Percentiles rank a stretch among this genome's conserved stretches.
phyloP scores from a whole-genome alignment of 2,329 filamentous ascomycete genomes.

The Neopestalotiopsis sp. region DNA sequence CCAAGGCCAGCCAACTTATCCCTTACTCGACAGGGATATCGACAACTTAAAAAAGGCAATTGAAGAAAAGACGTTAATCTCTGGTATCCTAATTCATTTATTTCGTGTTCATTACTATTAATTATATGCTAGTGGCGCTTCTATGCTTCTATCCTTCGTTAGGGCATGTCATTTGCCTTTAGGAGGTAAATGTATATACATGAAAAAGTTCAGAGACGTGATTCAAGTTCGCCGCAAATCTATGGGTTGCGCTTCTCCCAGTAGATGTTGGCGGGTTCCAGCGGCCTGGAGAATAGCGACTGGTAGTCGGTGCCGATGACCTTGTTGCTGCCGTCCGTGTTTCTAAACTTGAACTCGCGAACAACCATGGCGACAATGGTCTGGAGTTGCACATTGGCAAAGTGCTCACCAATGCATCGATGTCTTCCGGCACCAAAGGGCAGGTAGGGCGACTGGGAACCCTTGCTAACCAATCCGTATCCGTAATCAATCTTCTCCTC shows the following conservation, averaged over 20 bases:
- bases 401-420: constrained; percentile 95
- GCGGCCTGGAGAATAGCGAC: constrained; percentile 75
- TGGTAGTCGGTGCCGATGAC: constrained; percentile 73
- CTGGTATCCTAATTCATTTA: neutral
- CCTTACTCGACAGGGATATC: too few relatives aligned
- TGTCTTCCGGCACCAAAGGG: constrained; percentile 94
- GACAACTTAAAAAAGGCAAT: neutral
- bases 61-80: neutral
- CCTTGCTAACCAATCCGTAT: constrained; percentile 91
- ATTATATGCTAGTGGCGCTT: constrained; percentile 7
- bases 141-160: constrained; percentile 7
- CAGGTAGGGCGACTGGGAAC: constrained; percentile 85
- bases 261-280: constrained; percentile 72
- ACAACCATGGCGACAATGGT: constrained; percentile 82
- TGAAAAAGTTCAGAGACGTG: constrained; percentile 3
- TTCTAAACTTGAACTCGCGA: constrained; percentile 79
- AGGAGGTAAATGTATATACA: constrained; percentile 22
- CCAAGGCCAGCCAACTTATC: too few relatives aligned
- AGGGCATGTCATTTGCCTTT: neutral
- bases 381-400: constrained; percentile 90
- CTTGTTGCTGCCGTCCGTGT: constrained; percentile 71
- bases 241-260: constrained; percentile 71
- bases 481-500: constrained; percentile 90
- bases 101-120: constrained; percentile 19
- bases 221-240: neutral